These are phyloP conservation scores for Colletotrichum tropicale DNA, from an alignment of 2,329 filamentous ascomycete species.

Conservation along the genomic window DNA sequence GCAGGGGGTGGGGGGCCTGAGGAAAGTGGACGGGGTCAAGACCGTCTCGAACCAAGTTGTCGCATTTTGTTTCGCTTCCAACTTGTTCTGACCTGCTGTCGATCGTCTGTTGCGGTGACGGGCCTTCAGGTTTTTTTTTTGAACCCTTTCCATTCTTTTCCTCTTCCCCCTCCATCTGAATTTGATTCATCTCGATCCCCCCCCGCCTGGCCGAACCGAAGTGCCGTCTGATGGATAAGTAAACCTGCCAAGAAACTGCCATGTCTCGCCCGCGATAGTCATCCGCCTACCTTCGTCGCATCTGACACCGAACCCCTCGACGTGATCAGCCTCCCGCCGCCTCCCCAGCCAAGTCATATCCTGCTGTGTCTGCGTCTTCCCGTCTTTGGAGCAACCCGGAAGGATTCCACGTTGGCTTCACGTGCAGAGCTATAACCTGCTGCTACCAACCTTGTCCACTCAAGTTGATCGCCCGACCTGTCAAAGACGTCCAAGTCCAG, in stretches of 20 bases:
- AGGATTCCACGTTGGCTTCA: neutral
- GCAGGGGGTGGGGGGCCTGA: too few species aligned
- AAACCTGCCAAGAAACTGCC: slow-evolving; percentile 1
- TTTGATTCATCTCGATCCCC: neutral
- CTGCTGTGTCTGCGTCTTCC: neutral
- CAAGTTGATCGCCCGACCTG: neutral
- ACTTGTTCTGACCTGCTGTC: neutral
- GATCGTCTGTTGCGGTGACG: neutral
- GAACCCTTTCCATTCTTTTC: neutral
- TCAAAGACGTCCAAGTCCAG: neutral
- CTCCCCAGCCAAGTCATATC: neutral
- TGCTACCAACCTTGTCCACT: neutral
- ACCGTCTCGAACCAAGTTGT: neutral
- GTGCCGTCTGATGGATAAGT: neutral
- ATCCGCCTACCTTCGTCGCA: slow-evolving; percentile 15
- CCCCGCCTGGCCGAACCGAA: neutral
- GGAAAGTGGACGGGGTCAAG: neutral
- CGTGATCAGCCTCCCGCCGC: neutral
- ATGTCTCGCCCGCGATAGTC: slow-evolving; percentile 19
- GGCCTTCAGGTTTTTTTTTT: neutral
- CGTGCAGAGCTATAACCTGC: neutral
- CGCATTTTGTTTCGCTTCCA: neutral
- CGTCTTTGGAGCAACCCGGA: neutral
- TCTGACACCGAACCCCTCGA: slow-evolving; percentile 9
- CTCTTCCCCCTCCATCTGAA: neutral